Conservation (phyloP, 371 early-diverging fungal species). For the Amoeboaphelidium protococcarum region DNA sequence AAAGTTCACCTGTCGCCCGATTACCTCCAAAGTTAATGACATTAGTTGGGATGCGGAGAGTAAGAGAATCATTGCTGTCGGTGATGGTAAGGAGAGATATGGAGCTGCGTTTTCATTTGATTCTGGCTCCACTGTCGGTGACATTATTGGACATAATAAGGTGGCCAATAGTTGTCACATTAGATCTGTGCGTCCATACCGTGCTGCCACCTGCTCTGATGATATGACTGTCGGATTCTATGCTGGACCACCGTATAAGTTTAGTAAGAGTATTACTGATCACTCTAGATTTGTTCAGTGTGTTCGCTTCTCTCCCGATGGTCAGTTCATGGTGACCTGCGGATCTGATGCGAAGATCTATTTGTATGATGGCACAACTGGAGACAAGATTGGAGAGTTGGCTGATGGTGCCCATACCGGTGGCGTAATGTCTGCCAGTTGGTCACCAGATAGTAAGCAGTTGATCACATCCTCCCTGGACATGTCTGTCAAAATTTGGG, state of each 20-base stretch:
- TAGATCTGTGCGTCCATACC: slow-evolving; percentile 56
- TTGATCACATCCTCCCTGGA: slow-evolving; percentile 65
- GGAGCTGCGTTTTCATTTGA: slow-evolving; percentile 73
- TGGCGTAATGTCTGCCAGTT: slow-evolving; percentile 50
- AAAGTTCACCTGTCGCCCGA: slow-evolving; percentile 43
- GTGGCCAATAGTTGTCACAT: slow-evolving; percentile 57
- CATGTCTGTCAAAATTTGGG: slow-evolving; percentile 73
- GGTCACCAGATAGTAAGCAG: slow-evolving; percentile 53
- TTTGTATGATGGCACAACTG: slow-evolving; percentile 72
- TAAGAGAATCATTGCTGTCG: slow-evolving; percentile 77
- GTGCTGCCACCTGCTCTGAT: slow-evolving; percentile 74
- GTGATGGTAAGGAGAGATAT: slow-evolving; percentile 72
- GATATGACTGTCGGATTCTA: slow-evolving; percentile 70
- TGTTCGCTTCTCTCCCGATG: slow-evolving; percentile 53
- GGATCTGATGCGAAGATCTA: slow-evolving; percentile 75
- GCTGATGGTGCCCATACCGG: slow-evolving; percentile 39
- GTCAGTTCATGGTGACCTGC: slow-evolving; percentile 51
- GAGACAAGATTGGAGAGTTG: slow-evolving; percentile 46
- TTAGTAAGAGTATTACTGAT: slow-evolving; percentile 31
- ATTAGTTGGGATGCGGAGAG: slow-evolving; percentile 83
- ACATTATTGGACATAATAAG: slow-evolving; percentile 69
- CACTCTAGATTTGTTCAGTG: slow-evolving; percentile 70
- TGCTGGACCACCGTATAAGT: slow-evolving; percentile 71
- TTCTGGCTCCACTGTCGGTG: slow-evolving; percentile 67
- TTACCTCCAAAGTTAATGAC: slow-evolving; percentile 57